Percentiles rank a stretch among this genome's conserved stretches.
Conservation (phyloP, 208 protist species). For the Zelonia costaricensis region DNA sequence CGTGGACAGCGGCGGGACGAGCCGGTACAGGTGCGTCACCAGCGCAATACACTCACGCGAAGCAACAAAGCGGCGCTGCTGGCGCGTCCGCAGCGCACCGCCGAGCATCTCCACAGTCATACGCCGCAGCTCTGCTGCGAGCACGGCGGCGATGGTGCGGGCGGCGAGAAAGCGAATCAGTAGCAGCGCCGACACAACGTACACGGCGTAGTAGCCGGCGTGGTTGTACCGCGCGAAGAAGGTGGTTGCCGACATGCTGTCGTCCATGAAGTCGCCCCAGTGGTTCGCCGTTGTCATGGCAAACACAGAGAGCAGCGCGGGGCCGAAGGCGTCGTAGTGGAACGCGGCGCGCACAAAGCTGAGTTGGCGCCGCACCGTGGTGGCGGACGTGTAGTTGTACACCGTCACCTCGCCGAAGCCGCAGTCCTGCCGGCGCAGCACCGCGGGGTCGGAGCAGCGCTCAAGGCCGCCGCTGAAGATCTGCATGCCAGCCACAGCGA, state of each 20-base stretch:
- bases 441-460: conserved; percentile 39
- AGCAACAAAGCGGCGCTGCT: conserved; percentile 18
- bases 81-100: conserved; percentile 6
- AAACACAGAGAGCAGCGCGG: conserved; percentile 61
- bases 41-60: conserved; percentile 19
- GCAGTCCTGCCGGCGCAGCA: conserved; percentile 11
- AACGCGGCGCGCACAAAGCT: conserved; percentile 26
- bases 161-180: conserved; percentile 42
- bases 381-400: conserved; percentile 9
- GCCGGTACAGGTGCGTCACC: conserved; percentile 14
- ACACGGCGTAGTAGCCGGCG: conserved; percentile 39
- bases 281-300: conserved; percentile 36
- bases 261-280: conserved; percentile 61
- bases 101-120: conserved; percentile 4
- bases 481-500: conserved; percentile 48
- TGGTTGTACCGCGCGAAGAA: conserved; percentile 17
- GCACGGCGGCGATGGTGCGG: conserved; percentile 27
- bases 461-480: conserved; percentile 52
- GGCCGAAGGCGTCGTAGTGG: conserved; percentile 62
- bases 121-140: conserved; percentile 27
- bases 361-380: conserved; percentile 1
- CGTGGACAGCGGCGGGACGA: conserved; percentile 7
- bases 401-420: conserved; percentile 20
- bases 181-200: conserved; percentile 37
- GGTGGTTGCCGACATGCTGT: conserved; percentile 34